phyloP scores from a whole-genome alignment of 2,329 filamentous ascomycete species.

The Claviceps monticola region DNA sequence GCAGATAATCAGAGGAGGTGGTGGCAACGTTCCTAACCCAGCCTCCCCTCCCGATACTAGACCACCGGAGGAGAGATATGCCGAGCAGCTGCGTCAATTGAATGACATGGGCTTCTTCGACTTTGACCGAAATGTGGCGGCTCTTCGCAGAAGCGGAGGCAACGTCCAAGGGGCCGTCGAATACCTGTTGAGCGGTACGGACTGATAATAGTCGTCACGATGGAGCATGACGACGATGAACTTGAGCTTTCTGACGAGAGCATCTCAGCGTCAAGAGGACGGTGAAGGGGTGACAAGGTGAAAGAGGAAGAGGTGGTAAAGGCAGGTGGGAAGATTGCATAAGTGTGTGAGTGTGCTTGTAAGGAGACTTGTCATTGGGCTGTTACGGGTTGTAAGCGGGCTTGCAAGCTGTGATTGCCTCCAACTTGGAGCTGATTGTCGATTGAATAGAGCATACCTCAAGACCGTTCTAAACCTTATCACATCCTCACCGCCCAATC shows the following conservation, averaged over 20 bases:
- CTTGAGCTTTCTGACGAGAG: not conserved
- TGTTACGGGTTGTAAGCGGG: too few relatives aligned
- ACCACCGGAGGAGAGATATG: slow-evolving; percentile 88
- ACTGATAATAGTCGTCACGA: slow-evolving; percentile 6
- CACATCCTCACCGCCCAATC: too few relatives aligned
- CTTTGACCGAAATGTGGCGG: slow-evolving; percentile 84
- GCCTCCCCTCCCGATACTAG: slow-evolving; percentile 61
- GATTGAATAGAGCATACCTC: too few relatives aligned
- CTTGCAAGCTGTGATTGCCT: too few relatives aligned
- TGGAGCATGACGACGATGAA: not conserved
- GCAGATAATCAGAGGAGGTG: slow-evolving; percentile 29
- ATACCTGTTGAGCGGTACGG: slow-evolving; percentile 41
- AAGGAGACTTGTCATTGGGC: too few relatives aligned
- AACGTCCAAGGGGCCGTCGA: slow-evolving; percentile 89
- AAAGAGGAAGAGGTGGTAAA: not conserved
- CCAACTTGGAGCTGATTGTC: too few relatives aligned
- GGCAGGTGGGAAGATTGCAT: not conserved
- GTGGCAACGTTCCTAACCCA: slow-evolving; percentile 15
- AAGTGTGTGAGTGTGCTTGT: not conserved
- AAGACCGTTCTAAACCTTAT: too few relatives aligned
- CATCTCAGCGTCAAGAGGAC: not conserved
- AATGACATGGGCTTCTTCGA: slow-evolving; percentile 99
- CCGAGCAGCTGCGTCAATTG: slow-evolving; percentile 75
- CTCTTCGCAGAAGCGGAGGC: slow-evolving; percentile 75
- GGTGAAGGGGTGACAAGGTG: not conserved